Evolutionary conservation across 2,329 filamentous ascomycete species (phyloP).

Genomic region (Paecilomyces variotii): DNA sequence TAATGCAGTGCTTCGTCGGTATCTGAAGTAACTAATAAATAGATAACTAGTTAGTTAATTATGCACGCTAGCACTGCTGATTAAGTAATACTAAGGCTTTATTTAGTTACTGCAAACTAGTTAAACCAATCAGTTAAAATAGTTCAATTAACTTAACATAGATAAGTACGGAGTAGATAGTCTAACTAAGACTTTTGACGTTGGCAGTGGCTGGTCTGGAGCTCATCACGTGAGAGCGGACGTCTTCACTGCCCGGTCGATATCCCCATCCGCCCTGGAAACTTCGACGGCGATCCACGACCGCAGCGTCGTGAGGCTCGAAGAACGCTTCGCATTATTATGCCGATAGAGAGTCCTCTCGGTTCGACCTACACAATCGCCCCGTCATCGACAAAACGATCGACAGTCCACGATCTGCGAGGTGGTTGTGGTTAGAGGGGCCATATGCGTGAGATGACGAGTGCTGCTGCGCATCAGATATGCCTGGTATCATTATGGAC

Average conservation of each 20-base stretch:
- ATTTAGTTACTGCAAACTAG: too few relatives aligned
- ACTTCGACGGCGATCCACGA: not conserved
- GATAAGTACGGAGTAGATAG: too few relatives aligned
- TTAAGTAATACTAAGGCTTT: too few relatives aligned
- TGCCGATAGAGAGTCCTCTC: not conserved
- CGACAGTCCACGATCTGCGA: not conserved
- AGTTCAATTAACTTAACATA: too few relatives aligned
- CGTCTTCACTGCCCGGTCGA: not conserved
- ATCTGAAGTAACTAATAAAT: too few relatives aligned
- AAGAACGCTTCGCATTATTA: not conserved
- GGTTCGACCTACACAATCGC: not conserved
- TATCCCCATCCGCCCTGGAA: not conserved
- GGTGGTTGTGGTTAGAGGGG: conserved; percentile 9
- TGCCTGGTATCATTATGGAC: conserved; percentile 38
- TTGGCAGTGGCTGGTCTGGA: not conserved
- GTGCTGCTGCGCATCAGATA: conserved; percentile 18
- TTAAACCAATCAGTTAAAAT: too few relatives aligned
- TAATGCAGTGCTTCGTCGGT: too few relatives aligned
- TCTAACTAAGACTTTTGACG: too few relatives aligned
- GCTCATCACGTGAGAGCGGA: not conserved
- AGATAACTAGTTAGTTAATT: too few relatives aligned
- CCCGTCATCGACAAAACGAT: not conserved
- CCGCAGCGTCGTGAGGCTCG: not conserved
- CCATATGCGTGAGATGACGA: conserved; percentile 11
- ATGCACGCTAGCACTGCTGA: too few relatives aligned